Conservation (phyloP, 345 rosid species). For the Firmiana major region DNA sequence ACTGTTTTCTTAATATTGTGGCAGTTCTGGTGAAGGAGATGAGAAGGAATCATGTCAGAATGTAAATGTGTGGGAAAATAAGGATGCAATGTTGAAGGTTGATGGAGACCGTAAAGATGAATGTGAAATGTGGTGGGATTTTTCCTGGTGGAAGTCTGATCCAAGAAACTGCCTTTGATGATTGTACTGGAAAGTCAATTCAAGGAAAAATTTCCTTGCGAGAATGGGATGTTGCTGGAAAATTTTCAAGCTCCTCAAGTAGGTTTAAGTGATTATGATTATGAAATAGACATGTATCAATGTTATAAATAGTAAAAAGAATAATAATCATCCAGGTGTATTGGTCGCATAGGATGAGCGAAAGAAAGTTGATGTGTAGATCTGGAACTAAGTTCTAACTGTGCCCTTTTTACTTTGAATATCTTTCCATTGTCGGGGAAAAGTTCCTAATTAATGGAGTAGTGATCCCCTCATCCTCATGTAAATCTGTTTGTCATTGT, state of each 20-base stretch:
- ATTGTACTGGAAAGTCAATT: background rate
- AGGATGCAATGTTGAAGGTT: constrained; percentile 10
- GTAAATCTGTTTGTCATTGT: background rate
- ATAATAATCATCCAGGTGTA: background rate
- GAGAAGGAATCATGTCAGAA: constrained; percentile 6
- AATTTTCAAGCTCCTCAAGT: background rate
- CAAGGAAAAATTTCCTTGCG: background rate
- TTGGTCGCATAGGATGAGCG: background rate
- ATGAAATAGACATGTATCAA: background rate
- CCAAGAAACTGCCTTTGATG: background rate
- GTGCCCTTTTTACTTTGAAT: too few species aligned
- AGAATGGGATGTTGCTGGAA: background rate
- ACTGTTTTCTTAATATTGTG: background rate
- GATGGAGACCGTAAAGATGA: background rate
- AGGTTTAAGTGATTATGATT: background rate
- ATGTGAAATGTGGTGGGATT: background rate
- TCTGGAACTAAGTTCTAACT: too few species aligned
- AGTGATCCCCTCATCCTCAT: background rate
- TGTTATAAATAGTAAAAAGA: too few species aligned
- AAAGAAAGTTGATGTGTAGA: background rate
- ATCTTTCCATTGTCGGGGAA: too few species aligned
- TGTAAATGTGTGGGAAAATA: background rate
- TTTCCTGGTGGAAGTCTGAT: background rate
- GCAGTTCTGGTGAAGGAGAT: constrained; percentile 2
- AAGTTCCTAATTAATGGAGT: too few species aligned